phyloP scores from a whole-genome alignment of 2,329 filamentous ascomycete species.

The Blastomyces gilchristii region DNA sequence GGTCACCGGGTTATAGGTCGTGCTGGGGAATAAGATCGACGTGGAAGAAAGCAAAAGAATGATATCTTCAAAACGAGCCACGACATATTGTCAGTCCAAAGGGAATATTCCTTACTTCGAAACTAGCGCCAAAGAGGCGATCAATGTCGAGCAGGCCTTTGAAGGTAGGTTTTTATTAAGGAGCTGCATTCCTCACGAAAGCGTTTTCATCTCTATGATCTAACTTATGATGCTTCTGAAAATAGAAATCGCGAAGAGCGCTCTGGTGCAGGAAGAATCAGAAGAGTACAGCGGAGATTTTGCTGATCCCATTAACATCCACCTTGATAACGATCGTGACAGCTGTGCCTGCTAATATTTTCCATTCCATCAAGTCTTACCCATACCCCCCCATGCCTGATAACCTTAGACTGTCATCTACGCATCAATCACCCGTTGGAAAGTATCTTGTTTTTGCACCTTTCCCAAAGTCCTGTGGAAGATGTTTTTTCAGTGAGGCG shows the following conservation, averaged over 20 bases:
- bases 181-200: background rate
- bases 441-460: background rate
- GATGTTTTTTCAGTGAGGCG: too few relatives aligned
- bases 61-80: slow-evolving; percentile 90
- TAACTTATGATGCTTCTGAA: slow-evolving; percentile 8
- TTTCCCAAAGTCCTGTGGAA: too few relatives aligned
- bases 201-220: slow-evolving; percentile 8
- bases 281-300: slow-evolving; percentile 97
- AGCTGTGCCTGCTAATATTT: slow-evolving; percentile 76
- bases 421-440: background rate
- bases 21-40: slow-evolving; percentile 98
- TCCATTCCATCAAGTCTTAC: background rate
- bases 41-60: slow-evolving; percentile 95
- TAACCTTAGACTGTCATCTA: background rate
- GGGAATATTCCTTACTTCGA: slow-evolving; percentile 98
- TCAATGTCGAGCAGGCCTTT: slow-evolving; percentile 89
- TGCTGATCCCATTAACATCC: slow-evolving; percentile 95
- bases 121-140: slow-evolving; percentile 96
- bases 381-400: background rate
- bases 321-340: slow-evolving; percentile 85
- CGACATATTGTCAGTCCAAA: slow-evolving; percentile 96
- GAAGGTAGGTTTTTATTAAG: slow-evolving; percentile 44
- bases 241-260: slow-evolving; percentile 87
- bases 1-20: slow-evolving; percentile 48
- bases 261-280: slow-evolving; percentile 89